phyloP scores from a whole-genome alignment of 2,329 filamentous ascomycete species.

The Sporothrix curviconia region DNA sequence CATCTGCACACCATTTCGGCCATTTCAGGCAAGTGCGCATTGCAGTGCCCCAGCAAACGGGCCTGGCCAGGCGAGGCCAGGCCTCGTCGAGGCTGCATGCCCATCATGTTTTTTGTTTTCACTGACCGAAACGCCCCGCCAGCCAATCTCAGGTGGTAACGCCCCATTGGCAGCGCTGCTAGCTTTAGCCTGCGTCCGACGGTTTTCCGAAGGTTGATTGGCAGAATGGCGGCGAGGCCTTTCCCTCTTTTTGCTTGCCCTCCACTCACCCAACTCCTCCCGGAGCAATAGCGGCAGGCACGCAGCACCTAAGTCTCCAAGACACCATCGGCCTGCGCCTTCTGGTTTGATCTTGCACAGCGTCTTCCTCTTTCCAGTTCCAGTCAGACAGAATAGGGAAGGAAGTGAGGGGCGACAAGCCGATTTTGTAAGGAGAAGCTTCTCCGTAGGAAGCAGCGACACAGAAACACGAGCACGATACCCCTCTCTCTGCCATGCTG shows the following conservation, averaged over 20 bases:
- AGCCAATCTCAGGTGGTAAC: slow-evolving; percentile 15
- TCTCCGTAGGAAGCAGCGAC: background rate
- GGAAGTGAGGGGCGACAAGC: background rate
- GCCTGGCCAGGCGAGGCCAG: background rate
- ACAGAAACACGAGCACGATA: background rate
- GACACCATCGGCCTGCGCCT: background rate
- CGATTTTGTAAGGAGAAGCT: background rate
- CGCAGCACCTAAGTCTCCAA: background rate
- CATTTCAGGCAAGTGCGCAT: slow-evolving; percentile 5
- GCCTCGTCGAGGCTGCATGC: background rate
- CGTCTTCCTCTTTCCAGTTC: background rate
- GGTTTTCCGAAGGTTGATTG: slow-evolving; percentile 15
- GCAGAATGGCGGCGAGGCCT: background rate
- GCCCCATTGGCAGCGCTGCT: slow-evolving; percentile 9
- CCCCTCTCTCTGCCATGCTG: background rate
- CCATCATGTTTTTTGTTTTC: background rate
- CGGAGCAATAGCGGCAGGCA: background rate
- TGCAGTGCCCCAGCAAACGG: background rate
- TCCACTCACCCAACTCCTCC: background rate
- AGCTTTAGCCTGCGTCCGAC: slow-evolving; percentile 13
- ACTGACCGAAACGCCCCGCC: background rate
- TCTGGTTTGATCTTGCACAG: background rate
- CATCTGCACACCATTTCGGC: background rate
- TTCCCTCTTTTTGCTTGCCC: background rate
- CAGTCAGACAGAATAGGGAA: background rate